Conservation (phyloP, 495 filamentous ascomycete genomes). For the Echria macrotheca region DNA sequence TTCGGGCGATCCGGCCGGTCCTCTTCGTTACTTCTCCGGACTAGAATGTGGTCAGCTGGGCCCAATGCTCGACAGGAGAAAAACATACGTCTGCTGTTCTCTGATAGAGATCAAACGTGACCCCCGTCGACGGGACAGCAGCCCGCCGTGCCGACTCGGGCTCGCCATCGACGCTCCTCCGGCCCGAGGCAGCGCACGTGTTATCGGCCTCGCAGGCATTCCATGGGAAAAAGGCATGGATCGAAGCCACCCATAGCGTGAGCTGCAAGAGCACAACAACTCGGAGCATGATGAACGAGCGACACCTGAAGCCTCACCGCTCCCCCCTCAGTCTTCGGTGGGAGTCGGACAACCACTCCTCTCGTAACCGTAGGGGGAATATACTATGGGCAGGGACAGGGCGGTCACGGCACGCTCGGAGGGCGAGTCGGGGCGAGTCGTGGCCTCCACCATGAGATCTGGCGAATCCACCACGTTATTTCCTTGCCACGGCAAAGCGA, state of each 20-base stretch:
- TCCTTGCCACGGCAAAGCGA: not conserved
- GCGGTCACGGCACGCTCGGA: conserved; percentile 1
- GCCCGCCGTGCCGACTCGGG: too few species aligned
- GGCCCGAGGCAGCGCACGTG: conserved; percentile 5
- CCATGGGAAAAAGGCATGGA: conserved; percentile 35
- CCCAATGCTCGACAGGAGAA: not conserved
- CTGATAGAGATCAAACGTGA: conserved; percentile 15
- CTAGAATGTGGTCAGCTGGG: conserved; percentile 14
- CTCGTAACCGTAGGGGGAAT: conserved; percentile 2
- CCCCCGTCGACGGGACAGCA: conserved; percentile 4
- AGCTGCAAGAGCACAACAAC: conserved; percentile 32
- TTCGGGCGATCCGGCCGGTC: conserved; percentile 13
- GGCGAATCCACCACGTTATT: conserved; percentile 3
- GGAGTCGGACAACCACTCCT: too few species aligned
- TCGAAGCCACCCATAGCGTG: conserved; percentile 36
- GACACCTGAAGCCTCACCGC: conserved; percentile 18
- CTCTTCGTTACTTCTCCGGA: conserved; percentile 3
- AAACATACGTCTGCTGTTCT: conserved; percentile 18
- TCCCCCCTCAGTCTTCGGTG: conserved; percentile 19
- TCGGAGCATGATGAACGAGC: conserved; percentile 34
- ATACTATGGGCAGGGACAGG: not conserved
- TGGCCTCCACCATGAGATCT: not conserved
- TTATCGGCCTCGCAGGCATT: conserved; percentile 19
- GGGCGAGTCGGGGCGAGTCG: not conserved
- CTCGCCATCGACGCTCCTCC: not conserved